Conservation (phyloP, 2,329 filamentous ascomycete species). For the Monosporascus sp. region DNA sequence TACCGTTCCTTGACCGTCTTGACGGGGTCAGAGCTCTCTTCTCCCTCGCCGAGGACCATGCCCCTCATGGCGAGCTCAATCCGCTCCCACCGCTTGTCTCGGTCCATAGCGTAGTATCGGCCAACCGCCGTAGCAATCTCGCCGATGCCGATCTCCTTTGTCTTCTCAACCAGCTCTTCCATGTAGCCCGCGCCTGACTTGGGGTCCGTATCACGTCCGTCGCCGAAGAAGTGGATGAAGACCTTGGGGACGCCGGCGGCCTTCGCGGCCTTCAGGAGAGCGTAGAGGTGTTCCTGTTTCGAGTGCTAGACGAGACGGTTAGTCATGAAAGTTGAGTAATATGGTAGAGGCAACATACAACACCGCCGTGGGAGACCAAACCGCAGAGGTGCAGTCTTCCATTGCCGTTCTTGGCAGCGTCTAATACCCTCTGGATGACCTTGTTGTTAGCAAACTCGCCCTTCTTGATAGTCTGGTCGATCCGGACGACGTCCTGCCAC, state of each 20-base stretch:
- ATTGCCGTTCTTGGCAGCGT: conserved; percentile 77
- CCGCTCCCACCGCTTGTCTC: conserved; percentile 98
- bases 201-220: conserved; percentile 95
- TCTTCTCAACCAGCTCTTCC: conserved; percentile 74
- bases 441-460: conserved; percentile 70
- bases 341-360: conserved; percentile 44
- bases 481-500: conserved; percentile 97
- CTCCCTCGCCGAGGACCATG: conserved; percentile 78
- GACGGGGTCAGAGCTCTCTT: conserved; percentile 78
- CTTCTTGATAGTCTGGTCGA: conserved; percentile 88
- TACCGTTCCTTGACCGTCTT: conserved; percentile 85
- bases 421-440: conserved; percentile 72
- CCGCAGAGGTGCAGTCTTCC: conserved; percentile 89
- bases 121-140: conserved; percentile 91
- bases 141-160: conserved; percentile 78
- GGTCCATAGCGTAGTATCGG: conserved; percentile 98
- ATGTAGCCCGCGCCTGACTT: conserved; percentile 88
- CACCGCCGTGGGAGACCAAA: conserved; percentile 90
- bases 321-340: conserved; percentile 6
- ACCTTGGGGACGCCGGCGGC: conserved; percentile 81
- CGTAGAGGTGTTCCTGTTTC: conserved; percentile 90
- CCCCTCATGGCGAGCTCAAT: conserved; percentile 87
- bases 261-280: conserved; percentile 85
- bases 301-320: conserved; percentile 55
- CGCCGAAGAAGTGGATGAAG: conserved; percentile 98